Conservation (phyloP, 2,329 filamentous ascomycete species). For the Pestalotiopsis sp. region DNA sequence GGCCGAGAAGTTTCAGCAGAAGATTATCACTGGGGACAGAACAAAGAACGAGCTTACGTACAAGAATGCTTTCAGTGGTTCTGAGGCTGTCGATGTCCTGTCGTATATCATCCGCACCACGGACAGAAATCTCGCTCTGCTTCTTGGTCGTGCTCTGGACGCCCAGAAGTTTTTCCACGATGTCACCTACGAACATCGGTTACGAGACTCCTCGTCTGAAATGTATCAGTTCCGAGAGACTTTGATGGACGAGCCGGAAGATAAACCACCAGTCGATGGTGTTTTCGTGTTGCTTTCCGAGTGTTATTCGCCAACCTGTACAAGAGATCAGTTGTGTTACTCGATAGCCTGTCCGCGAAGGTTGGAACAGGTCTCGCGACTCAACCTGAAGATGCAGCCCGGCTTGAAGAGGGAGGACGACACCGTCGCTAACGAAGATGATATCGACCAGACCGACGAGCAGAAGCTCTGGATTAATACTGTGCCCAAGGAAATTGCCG, state of each 20-base stretch:
- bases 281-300: conserved; percentile 96
- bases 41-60: conserved; percentile 97
- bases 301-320: conserved; percentile 98
- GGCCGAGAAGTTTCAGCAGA: conserved; percentile 87
- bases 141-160: conserved; percentile 89
- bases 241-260: conserved; percentile 80
- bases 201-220: conserved; percentile 91
- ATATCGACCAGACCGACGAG: conserved; percentile 82
- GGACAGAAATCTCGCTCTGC: conserved; percentile 88
- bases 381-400: conserved; percentile 92
- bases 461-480: conserved; percentile 99
- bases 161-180: conserved; percentile 99
- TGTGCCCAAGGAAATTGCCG: conserved; percentile 91
- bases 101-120: conserved; percentile 97
- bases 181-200: conserved; percentile 94
- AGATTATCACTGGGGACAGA: conserved; percentile 82
- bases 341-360: conserved; percentile 95
- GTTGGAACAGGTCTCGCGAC: conserved; percentile 89
- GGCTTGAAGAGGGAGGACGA: conserved; percentile 72
- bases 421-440: conserved; percentile 71
- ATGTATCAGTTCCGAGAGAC: conserved; percentile 97
- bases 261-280: conserved; percentile 78
- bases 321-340: conserved; percentile 92
- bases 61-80: conserved; percentile 94
- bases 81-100: conserved; percentile 93